Percentiles rank a stretch among this genome's conserved stretches.
phyloP scores from a whole-genome alignment of 345 rosid genomes.

The Acer yangbiense region DNA sequence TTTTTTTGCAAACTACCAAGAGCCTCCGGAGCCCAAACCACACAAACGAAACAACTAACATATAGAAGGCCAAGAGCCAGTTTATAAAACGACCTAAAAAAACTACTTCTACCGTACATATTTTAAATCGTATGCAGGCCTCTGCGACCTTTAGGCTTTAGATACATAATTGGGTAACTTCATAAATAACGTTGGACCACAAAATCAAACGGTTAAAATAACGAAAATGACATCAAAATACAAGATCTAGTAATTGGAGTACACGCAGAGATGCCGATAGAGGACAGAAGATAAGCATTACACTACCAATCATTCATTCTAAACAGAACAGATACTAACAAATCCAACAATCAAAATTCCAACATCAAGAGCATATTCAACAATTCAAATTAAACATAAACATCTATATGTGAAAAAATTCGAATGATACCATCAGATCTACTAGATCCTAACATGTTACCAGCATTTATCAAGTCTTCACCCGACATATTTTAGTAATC shows the following conservation, averaged over 20 bases:
- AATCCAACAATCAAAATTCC: background rate
- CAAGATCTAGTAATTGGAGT: background rate
- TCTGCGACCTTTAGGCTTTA: background rate
- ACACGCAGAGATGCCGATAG: background rate
- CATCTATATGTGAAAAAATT: background rate
- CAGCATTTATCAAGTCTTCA: background rate
- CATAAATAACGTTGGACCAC: background rate
- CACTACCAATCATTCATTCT: background rate
- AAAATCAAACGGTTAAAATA: background rate
- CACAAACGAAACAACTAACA: no score
- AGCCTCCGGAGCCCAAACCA: no score
- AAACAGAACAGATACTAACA: background rate
- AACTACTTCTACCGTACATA: no score
- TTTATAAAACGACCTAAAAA: no score
- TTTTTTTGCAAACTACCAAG: no score
- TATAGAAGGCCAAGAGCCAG: no score
- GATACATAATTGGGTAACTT: background rate
- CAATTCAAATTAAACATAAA: background rate
- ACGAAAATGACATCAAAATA: background rate
- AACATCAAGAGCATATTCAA: no score
- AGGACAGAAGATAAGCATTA: slow-evolving; percentile 2
- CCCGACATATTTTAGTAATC: background rate
- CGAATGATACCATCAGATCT: slow-evolving; percentile 12
- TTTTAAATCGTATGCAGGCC: background rate
- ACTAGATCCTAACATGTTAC: background rate